Evolutionary conservation across 1,139 yeast genomes (phyloP).

Genomic region (Saccharomyces hybrid): DNA sequence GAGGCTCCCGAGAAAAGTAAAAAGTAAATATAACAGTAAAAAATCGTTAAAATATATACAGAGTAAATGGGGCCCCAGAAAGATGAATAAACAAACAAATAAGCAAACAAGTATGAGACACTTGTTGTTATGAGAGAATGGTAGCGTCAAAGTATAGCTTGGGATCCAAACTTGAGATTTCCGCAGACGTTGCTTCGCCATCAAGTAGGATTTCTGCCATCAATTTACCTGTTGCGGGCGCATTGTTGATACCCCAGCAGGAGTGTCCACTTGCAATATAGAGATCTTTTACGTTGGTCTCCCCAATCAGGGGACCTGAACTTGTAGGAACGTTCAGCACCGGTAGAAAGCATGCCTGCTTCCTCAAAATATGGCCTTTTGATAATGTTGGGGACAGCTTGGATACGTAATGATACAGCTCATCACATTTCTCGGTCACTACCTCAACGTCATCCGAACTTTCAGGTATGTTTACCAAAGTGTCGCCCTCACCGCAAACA

Average conservation of each 20-base stretch:
- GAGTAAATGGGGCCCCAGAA: not conserved
- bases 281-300: constrained; percentile 73
- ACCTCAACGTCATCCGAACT: constrained; percentile 91
- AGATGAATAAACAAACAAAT: not conserved
- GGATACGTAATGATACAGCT: constrained; percentile 73
- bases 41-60: not conserved
- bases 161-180: constrained; percentile 76
- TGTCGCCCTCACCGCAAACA: constrained; percentile 96
- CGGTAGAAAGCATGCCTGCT: constrained; percentile 94
- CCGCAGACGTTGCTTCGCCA: constrained; percentile 74
- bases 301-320: constrained; percentile 90
- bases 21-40: not conserved
- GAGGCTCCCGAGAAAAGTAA: not conserved
- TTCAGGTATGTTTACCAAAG: constrained; percentile 83
- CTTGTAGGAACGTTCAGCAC: constrained; percentile 87
- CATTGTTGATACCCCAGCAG: constrained; percentile 98
- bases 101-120: not conserved
- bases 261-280: constrained; percentile 88
- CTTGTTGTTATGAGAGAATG: not conserved
- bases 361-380: constrained; percentile 67
- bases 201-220: constrained; percentile 83
- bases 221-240: constrained; percentile 91
- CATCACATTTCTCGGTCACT: constrained; percentile 80
- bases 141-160: constrained; percentile 72
- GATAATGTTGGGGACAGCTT: constrained; percentile 64